Conservation (phyloP, 73 alveolate genomes). For the Paraurostyla sp. region DNA sequence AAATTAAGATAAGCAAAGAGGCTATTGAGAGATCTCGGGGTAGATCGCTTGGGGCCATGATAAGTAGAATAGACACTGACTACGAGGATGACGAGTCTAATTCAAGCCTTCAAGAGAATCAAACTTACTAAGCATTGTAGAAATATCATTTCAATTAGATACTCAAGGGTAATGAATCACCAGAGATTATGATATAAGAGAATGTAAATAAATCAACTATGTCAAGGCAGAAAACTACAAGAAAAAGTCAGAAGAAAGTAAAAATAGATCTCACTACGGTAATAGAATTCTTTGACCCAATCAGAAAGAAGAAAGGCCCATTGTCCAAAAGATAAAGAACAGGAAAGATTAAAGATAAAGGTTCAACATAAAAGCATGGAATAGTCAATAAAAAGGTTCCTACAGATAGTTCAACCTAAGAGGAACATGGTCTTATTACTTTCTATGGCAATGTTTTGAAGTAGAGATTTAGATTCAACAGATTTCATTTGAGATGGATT, state of each 20-base stretch:
- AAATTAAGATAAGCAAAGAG: conserved; percentile 30
- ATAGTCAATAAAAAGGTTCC: conserved; percentile 37
- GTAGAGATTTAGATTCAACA: conserved; percentile 6
- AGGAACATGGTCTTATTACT: conserved; percentile 47
- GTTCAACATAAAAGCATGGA: conserved; percentile 47
- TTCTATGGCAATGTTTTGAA: conserved; percentile 44
- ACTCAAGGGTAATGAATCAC: not conserved
- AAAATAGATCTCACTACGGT: not conserved
- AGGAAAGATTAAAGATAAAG: conserved; percentile 45
- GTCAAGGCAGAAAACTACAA: not conserved
- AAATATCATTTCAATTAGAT: not conserved
- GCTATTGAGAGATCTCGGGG: conserved; percentile 28
- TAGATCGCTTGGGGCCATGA: not conserved
- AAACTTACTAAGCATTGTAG: conserved; percentile 31
- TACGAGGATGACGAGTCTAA: conserved; percentile 29
- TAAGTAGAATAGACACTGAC: conserved; percentile 40
- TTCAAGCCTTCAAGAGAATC: conserved; percentile 42
- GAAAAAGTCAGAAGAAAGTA: not conserved
- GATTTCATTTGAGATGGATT: conserved; percentile 67
- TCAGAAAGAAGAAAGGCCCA: conserved; percentile 24
- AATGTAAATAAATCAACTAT: not conserved
- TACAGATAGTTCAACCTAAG: conserved; percentile 34
- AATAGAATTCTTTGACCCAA: conserved; percentile 50
- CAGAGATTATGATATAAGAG: not conserved
- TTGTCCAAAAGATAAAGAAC: not conserved